Base-by-base conservation (phyloP, 768 basidiomycete genomes). In the Trametes meyenii region DNA sequence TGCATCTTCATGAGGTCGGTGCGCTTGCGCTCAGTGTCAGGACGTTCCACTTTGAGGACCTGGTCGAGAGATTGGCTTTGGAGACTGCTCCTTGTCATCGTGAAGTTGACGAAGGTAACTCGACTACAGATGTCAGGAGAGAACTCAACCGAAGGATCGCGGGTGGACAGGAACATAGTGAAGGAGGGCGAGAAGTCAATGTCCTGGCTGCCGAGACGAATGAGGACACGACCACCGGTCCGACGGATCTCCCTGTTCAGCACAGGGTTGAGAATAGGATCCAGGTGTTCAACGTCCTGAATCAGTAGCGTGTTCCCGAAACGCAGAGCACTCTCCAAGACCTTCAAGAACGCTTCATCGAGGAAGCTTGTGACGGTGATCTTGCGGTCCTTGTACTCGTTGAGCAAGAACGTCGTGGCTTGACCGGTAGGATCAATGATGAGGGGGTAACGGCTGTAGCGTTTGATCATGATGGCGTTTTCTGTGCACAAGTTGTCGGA, bases 101-200 rank as follows among this genome's bases (percentile, higher is more conserved):
- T 96, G 75, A 95, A 96, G 78, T 94, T 96, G 77, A 96, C 93
- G 69, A 96, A 94, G 0, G 91, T 94, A 26, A 96, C 93, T 62
- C 97, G 87, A 79, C 94, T 96, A 81, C 96, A 98, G 67, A 99
- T 96, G 73, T 99, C 97, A 3, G 97, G 95, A 13, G 96, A 92
- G 76, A 99, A 98, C 69, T 98, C 95, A 63, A 97, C 90, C 0
- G 96, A 96, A 2, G 97, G 96, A 73, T 99, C 96, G 21, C 97
- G 81, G 12, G 97, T 99, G 1, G 96, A 93, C 45, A 99, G 82
- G 85, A 99, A 99, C 94, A 99, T 96, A 5, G 94, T 97, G 81
- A 99, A 99, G n/a, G 97, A 89, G 6, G 97, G 97, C 0, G 97
- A 99, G 74, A 98, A 98, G 73, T 99, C 97, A 73, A 99, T 98